A percentile compares a stretch with the other conserved stretches of the same genome.
phyloP scores from a whole-genome alignment of 371 early-diverging fungal genomes.

The Rhizomucor pusillus region DNA sequence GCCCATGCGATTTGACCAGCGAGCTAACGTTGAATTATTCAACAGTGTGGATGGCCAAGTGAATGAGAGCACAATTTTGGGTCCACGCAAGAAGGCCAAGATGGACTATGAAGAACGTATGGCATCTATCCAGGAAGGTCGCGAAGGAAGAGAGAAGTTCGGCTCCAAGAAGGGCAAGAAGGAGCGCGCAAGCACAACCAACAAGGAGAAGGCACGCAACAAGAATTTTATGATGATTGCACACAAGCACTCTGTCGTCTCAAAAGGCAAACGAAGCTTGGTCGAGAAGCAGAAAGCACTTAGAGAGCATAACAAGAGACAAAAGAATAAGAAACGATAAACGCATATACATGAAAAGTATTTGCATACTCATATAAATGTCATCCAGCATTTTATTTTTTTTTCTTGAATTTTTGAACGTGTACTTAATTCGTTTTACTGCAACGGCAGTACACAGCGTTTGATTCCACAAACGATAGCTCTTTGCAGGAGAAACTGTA shows the following conservation, averaged over 20 bases:
- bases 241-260: constrained; percentile 82
- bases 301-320: constrained; percentile 66
- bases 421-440: no score
- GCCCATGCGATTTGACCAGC: neutral
- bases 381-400: neutral
- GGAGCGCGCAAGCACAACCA: constrained; percentile 82
- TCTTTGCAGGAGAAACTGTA: constrained; percentile 55
- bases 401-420: no score
- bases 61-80: constrained; percentile 71
- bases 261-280: constrained; percentile 81
- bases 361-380: constrained; percentile 1
- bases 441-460: constrained; percentile 40
- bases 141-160: constrained; percentile 90
- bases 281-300: constrained; percentile 78
- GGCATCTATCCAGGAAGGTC: constrained; percentile 79
- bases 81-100: constrained; percentile 85
- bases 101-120: constrained; percentile 90
- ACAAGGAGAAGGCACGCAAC: constrained; percentile 89
- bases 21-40: neutral
- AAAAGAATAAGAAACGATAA: constrained; percentile 28
- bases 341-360: neutral
- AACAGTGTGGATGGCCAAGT: constrained; percentile 54
- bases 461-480: constrained; percentile 55
- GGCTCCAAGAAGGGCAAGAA: constrained; percentile 82
- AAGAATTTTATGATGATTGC: constrained; percentile 95